These are phyloP conservation scores for Acer yangbiense DNA, from an alignment of 345 rosid genomes.

Conservation along the genomic window DNA sequence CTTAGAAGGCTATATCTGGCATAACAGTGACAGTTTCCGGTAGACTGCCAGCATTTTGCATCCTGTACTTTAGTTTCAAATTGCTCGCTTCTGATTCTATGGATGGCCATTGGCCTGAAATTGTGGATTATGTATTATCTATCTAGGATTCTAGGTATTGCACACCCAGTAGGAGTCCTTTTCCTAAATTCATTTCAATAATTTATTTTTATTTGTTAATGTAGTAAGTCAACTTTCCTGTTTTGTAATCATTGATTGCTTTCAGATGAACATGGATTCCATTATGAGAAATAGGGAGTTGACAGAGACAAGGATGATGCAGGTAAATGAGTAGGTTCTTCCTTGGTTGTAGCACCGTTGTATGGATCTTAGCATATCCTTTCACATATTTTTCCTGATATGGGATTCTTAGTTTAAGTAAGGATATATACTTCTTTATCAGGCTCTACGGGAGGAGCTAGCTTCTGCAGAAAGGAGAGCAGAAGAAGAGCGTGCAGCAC, in stretches of 20 bases:
- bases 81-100: background rate
- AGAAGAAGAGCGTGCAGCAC: conserved; percentile 93
- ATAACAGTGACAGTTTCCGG: background rate
- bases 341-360: conserved; percentile 5
- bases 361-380: background rate
- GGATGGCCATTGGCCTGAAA: background rate
- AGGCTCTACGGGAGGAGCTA: conserved; percentile 98
- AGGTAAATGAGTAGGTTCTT: conserved; percentile 52
- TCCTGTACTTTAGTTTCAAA: background rate
- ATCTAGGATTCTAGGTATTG: no score
- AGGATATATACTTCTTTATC: conserved; percentile 25
- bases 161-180: background rate
- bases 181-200: background rate
- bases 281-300: conserved; percentile 96
- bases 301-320: conserved; percentile 99
- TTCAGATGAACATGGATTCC: conserved; percentile 92
- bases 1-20: background rate
- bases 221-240: conserved; percentile 8
- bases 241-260: conserved; percentile 16
- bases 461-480: conserved; percentile 89
- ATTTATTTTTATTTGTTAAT: background rate
- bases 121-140: background rate
- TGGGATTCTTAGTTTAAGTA: conserved; percentile 15
- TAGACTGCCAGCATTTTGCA: background rate
- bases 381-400: conserved; percentile 17